phyloP scores from a whole-genome alignment of 139 green algal genomes.

The Nannochloris sp. region DNA sequence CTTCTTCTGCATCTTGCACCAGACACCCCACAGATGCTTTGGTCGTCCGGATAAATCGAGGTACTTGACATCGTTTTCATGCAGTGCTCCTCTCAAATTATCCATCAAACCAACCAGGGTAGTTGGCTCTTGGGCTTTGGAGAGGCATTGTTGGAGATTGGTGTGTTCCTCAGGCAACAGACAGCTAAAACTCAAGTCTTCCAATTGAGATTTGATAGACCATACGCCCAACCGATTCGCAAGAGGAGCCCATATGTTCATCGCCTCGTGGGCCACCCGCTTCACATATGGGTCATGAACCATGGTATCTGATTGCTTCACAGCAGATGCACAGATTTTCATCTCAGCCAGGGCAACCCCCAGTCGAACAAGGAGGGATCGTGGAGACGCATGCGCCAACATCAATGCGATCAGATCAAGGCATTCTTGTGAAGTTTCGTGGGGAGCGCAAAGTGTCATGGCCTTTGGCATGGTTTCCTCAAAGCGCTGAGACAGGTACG shows the following conservation, averaged over 20 bases:
- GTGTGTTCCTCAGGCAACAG: slow-evolving; percentile 42
- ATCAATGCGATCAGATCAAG: slow-evolving; percentile 49
- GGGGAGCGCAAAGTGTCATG: slow-evolving; percentile 2
- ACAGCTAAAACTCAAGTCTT: slow-evolving; percentile 77
- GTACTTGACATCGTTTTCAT: slow-evolving; percentile 21
- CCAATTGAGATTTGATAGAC: slow-evolving; percentile 81
- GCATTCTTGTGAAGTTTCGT: not conserved
- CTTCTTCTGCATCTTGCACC: slow-evolving; percentile 72
- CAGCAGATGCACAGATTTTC: slow-evolving; percentile 47
- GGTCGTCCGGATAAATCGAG: slow-evolving; percentile 77
- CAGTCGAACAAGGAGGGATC: slow-evolving; percentile 76
- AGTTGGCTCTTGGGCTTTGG: slow-evolving; percentile 12
- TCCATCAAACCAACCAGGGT: slow-evolving; percentile 14
- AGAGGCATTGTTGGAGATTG: slow-evolving; percentile 13
- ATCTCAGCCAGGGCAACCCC: slow-evolving; percentile 69
- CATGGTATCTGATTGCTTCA: not conserved
- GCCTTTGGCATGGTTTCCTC: slow-evolving; percentile 22
- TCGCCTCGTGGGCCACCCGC: slow-evolving; percentile 40
- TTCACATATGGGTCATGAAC: not conserved
- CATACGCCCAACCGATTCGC: slow-evolving; percentile 86
- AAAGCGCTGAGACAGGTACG: slow-evolving; percentile 39
- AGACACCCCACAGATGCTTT: slow-evolving; percentile 90
- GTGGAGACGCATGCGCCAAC: slow-evolving; percentile 52
- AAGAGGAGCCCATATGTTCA: slow-evolving; percentile 75
- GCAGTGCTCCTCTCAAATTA: slow-evolving; percentile 31